These are phyloP conservation scores for Erythrophleum fordii DNA, from an alignment of 306 rosid genomes.

Conservation along the genomic window DNA sequence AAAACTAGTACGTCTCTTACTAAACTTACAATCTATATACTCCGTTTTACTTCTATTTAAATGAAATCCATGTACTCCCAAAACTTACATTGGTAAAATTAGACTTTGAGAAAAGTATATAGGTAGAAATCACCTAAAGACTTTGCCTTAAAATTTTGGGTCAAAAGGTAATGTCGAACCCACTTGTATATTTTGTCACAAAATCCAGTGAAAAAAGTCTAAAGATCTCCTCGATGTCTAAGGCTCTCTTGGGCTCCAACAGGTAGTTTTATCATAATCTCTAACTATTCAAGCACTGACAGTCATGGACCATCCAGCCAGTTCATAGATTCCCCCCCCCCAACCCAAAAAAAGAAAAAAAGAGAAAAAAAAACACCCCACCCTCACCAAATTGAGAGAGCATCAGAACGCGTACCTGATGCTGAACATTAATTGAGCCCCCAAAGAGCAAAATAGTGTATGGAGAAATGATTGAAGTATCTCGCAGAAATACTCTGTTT, in stretches of 20 bases:
- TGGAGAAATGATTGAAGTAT: slow-evolving; percentile 86
- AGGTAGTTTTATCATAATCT: not conserved
- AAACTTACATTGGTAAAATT: too few relatives aligned
- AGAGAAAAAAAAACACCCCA: too few relatives aligned
- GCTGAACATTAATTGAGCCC: slow-evolving; percentile 84
- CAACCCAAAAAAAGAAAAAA: not conserved
- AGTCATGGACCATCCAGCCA: too few relatives aligned
- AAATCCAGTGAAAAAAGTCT: not conserved
- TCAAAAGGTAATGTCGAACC: not conserved
- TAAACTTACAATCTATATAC: too few relatives aligned
- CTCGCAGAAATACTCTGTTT: slow-evolving; percentile 78
- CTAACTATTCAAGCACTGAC: not conserved
- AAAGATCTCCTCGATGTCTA: not conserved
- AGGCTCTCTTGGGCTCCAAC: not conserved
- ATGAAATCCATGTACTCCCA: too few relatives aligned
- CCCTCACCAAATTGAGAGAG: too few relatives aligned
- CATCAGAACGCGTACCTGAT: slow-evolving; percentile 64
- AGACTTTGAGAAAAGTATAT: too few relatives aligned
- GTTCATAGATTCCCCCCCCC: too few relatives aligned
- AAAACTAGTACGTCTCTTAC: too few relatives aligned
- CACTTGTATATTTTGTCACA: not conserved
- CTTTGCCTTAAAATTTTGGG: not conserved
- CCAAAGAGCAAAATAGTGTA: slow-evolving; percentile 92
- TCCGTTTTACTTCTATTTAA: too few relatives aligned
- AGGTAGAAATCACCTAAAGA: not conserved